These are phyloP conservation scores for Scedosporium dehoogii DNA, from an alignment of 2,329 filamentous ascomycete species.

Conservation along the genomic window DNA sequence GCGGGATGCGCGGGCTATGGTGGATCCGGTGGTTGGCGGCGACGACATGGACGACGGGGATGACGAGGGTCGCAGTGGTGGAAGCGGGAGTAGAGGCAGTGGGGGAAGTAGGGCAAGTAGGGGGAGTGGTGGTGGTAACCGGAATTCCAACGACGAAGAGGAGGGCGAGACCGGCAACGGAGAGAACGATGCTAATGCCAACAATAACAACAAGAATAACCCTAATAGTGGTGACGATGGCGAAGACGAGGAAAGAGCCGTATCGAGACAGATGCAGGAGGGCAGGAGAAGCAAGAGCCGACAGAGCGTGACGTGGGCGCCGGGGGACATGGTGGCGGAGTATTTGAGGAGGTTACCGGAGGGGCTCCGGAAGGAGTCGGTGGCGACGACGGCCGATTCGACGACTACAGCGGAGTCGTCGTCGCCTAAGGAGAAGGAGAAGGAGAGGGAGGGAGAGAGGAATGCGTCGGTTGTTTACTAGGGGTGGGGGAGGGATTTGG, in stretches of 20 bases:
- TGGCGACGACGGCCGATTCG: background rate
- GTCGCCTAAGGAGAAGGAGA: too few relatives aligned
- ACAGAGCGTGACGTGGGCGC: background rate
- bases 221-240: background rate
- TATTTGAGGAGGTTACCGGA: background rate
- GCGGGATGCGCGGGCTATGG: conserved; percentile 35
- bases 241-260: background rate
- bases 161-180: background rate
- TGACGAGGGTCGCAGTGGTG: background rate
- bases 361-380: background rate
- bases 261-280: background rate
- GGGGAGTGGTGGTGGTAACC: background rate
- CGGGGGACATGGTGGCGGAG: background rate
- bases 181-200: background rate
- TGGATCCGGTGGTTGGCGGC: conserved; percentile 19
- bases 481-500: background rate
- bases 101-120: background rate
- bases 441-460: background rate
- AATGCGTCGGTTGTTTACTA: background rate
- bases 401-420: background rate
- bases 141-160: background rate
- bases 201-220: background rate
- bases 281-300: background rate
- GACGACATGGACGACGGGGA: background rate
- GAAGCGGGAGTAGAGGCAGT: background rate